Base-by-base conservation (phyloP, 2,329 filamentous ascomycete genomes). In the Talaromyces sp. region DNA sequence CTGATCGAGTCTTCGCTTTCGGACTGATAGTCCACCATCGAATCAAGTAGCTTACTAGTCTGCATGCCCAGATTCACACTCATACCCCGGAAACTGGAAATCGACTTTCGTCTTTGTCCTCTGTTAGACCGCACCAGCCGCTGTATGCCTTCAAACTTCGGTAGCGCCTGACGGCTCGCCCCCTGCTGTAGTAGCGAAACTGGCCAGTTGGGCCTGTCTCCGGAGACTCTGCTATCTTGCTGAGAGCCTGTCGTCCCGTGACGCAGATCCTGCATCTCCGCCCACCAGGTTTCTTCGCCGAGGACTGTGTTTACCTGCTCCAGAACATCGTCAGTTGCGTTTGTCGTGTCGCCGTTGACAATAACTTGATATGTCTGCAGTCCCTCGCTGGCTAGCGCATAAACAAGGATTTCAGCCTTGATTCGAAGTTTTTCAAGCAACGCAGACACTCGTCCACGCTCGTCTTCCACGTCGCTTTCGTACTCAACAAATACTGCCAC, bases 401-500 rank as follows among this genome's bases (percentile, higher is more conserved):
- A 92, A 0, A 95, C 91, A 14, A 88, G 74, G 0, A 95, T 84
- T 63, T 91, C 81, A 3, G 91, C 91, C 63, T 92, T 85, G 54
- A 96, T 96, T 17, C 91, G 82, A 9, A 96, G 74, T 70, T 93
- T 95, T 24, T 90, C 88, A 0, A 96, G 79, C 1, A 96, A 79
- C 0, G 88, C 85, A 61, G 85, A 85, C 17, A 95, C 88, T 60
- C 91, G 81, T 1, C 82, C 83, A 38, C 85, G 80, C 72, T 96
- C 91, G 72, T 95, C 89, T 43, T 88, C 85, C 0, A 96, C 87
- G 65, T 96, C 91, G 27, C 81, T 85, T 70, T 94, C 90, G 66
- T 95, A 95, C 69, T 96, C 91, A 21, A 96, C 91, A 71, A 96
- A 96, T 0, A 95, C 91, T 58, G 89, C 85, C 3, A 96, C 89